Percentiles rank a stretch among this genome's conserved stretches.
Evolutionary conservation across 164 flowering plant species (phyloP).

Genomic region (Chimonanthus salicifolius): DNA sequence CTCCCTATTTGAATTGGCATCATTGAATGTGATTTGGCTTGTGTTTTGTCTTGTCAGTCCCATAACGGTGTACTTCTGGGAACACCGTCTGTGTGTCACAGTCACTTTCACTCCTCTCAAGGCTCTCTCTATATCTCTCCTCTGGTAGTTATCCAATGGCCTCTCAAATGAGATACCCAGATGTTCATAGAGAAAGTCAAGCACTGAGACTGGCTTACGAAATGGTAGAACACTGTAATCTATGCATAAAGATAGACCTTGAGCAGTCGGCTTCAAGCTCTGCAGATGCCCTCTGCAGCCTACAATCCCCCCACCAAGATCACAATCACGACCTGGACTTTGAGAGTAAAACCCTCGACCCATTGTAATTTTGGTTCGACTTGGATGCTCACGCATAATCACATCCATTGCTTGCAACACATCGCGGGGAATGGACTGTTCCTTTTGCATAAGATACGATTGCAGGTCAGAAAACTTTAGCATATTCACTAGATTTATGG

Average conservation of each 20-base stretch:
- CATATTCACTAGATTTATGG: slow-evolving; percentile 40
- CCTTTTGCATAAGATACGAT: slow-evolving; percentile 33
- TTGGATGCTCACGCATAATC: slow-evolving; percentile 63
- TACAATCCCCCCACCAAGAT: slow-evolving; percentile 42
- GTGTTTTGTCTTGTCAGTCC: slow-evolving; percentile 34
- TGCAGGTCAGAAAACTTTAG: slow-evolving; percentile 34
- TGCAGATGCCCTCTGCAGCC: slow-evolving; percentile 53
- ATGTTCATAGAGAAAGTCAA: slow-evolving; percentile 44
- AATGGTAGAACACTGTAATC: slow-evolving; percentile 63
- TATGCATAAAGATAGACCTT: slow-evolving; percentile 45
- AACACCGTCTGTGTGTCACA: slow-evolving; percentile 55
- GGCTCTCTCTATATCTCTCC: slow-evolving; percentile 19
- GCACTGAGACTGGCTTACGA: slow-evolving; percentile 39
- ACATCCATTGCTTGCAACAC: slow-evolving; percentile 69
- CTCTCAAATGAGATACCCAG: slow-evolving; percentile 12
- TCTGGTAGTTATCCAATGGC: neutral
- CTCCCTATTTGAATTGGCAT: slow-evolving; percentile 9
- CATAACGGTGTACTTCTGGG: slow-evolving; percentile 41
- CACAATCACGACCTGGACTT: slow-evolving; percentile 12
- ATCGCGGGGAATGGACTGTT: slow-evolving; percentile 37
- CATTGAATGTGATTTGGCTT: slow-evolving; percentile 10
- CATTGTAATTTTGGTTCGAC: slow-evolving; percentile 25
- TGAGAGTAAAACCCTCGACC: slow-evolving; percentile 42
- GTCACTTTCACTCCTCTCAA: slow-evolving; percentile 51
- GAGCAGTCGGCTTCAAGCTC: slow-evolving; percentile 56